Conservation (phyloP, 2,329 filamentous ascomycete species). For the Pseudocercospora macadamiae region DNA sequence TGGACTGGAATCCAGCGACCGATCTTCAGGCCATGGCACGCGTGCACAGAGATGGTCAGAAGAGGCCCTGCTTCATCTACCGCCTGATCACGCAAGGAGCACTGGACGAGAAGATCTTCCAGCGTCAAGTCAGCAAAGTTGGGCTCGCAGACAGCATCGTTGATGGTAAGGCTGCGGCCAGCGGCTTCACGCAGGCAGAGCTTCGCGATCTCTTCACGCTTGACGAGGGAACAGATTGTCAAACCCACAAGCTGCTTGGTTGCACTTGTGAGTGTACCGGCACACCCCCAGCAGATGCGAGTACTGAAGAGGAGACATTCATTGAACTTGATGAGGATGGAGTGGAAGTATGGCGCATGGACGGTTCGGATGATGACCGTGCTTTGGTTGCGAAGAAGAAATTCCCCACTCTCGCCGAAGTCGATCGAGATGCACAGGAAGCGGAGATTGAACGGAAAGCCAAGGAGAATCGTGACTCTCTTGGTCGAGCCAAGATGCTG, state of each 20-base stretch:
- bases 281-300: conserved; percentile 30
- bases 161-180: conserved; percentile 63
- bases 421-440: conserved; percentile 42
- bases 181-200: conserved; percentile 68
- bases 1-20: conserved; percentile 76
- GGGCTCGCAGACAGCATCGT: conserved; percentile 72
- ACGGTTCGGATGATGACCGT: conserved; percentile 32
- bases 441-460: conserved; percentile 33
- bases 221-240: conserved; percentile 62
- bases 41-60: conserved; percentile 73
- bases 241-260: conserved; percentile 69
- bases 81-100: conserved; percentile 68
- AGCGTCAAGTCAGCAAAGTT: conserved; percentile 71
- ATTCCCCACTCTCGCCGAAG: conserved; percentile 32
- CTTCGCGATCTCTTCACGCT: conserved; percentile 68
- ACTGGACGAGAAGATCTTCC: conserved; percentile 75
- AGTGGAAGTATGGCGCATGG: conserved; percentile 27
- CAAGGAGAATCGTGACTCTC: conserved; percentile 37
- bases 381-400: conserved; percentile 32
- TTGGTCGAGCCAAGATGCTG: conserved; percentile 47
- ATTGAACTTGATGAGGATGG: conserved; percentile 23
- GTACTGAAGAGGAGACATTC: conserved; percentile 24
- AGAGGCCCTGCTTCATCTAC: conserved; percentile 69
- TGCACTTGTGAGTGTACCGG: conserved; percentile 65
- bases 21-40: conserved; percentile 76